Percentiles rank a stretch among this genome's conserved stretches.
Conservation (phyloP, 164 flowering plant genomes). For the Chloranthus sessilifolius region DNA sequence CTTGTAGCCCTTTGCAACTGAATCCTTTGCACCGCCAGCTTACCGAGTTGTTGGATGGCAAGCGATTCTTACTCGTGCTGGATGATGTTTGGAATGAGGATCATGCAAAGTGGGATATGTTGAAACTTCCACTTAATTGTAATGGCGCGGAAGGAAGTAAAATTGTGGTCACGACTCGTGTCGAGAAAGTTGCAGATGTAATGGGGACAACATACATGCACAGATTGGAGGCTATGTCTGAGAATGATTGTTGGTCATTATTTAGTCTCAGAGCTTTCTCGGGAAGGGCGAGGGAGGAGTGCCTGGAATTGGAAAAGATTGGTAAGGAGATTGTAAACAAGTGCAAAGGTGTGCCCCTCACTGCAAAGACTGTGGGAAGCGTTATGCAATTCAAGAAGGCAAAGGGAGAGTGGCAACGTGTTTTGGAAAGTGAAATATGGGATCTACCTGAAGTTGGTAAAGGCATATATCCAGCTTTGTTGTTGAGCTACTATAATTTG, state of each 20-base stretch:
- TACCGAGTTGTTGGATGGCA: background rate
- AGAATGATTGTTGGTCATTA: constrained; percentile 8
- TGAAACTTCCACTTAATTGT: background rate
- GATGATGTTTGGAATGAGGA: constrained; percentile 10
- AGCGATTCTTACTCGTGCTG: constrained; percentile 1
- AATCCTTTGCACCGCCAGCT: background rate
- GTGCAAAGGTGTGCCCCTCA: constrained; percentile 14
- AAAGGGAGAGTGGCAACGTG: constrained; percentile 6
- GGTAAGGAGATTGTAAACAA: constrained; percentile 7
- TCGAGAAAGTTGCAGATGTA: background rate
- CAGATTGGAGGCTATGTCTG: constrained; percentile 3
- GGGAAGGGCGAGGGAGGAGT: background rate
- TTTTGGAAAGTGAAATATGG: constrained; percentile 14
- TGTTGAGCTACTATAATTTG: constrained; percentile 12
- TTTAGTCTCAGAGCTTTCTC: constrained; percentile 6
- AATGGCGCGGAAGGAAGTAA: background rate
- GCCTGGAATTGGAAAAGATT: background rate
- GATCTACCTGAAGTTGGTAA: background rate
- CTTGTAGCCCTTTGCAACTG: background rate
- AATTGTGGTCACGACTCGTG: constrained; percentile 11
- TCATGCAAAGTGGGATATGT: background rate
- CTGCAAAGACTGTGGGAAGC: constrained; percentile 10
- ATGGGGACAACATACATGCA: background rate
- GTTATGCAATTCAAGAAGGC: constrained; percentile 8
- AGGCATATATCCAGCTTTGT: constrained; percentile 10